Base-by-base conservation (phyloP, 2,329 filamentous ascomycete genomes). In the Pyrenochaeta sp. region DNA sequence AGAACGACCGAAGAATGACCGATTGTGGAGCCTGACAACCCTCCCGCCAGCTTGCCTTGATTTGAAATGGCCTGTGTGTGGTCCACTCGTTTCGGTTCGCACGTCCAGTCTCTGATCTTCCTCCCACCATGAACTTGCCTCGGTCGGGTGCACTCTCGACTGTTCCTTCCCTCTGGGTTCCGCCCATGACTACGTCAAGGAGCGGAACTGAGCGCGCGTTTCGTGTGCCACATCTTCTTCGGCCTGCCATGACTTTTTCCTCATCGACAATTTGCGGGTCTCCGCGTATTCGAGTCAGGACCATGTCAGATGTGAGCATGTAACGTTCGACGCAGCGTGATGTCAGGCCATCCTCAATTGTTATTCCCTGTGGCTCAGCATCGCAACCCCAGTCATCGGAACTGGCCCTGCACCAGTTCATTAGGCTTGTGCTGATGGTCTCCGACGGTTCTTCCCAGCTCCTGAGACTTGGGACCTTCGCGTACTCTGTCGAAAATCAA, bases 1-100 rank as follows among this genome's bases (percentile, higher is more conserved):
- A 61, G 60, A 66, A 63, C 55, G 35, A 46, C 68, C 68, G 68
- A 69, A 69, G 68, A 69, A 68, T 61, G 50, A 51, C 69, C 68
- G 68, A 65, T 53, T 56, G 51, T 64, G 54, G 54, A 51, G 41
- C 52, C 59, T 49, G 58, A 55, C 54, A 52, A 63, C 64, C 64
- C 52, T 54, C 49, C 40, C 45, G 39, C 48, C 53, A 50, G 41
- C 56, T 60, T 60, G 54, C 29, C 62, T 56, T 33, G 23, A 61
- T 64, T 49, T 39, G 57, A 60, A 42, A 56, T 66, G 48, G 63
- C 54, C 54, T 37, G 45, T 53, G 63, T 54, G 44, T 29, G 41
- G 37, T 30, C 45, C 39, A 36, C 33, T 11, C 23, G 14, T 20
- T 46, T 12, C 49, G 46, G 52, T 48, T 49, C 30, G 37, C 36